A percentile compares a stretch with the other conserved stretches of the same genome.
Evolutionary conservation across 345 rosid genomes (phyloP).

Genomic region (Camelina sativa): DNA sequence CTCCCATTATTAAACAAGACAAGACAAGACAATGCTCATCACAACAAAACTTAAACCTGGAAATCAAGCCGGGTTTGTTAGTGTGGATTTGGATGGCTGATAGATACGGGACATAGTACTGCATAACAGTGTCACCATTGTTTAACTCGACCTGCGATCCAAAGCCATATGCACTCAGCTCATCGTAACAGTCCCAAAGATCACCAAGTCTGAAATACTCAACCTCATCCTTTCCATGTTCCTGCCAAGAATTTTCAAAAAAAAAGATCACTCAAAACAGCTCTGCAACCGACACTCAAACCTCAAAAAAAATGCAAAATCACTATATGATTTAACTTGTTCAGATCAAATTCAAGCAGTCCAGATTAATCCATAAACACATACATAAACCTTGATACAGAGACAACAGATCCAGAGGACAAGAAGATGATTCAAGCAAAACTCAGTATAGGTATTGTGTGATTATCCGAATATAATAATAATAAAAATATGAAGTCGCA

Average conservation of each 20-base stretch:
- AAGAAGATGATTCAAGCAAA: constrained; percentile 22
- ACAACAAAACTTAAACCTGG: constrained; percentile 66
- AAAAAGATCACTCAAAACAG: constrained; percentile 40
- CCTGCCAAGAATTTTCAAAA: constrained; percentile 51
- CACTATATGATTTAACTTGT: not conserved
- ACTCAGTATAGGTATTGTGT: not conserved
- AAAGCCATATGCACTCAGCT: constrained; percentile 78
- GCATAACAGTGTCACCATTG: constrained; percentile 51
- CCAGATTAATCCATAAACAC: not conserved
- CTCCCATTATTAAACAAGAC: constrained; percentile 4
- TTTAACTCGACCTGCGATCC: constrained; percentile 49
- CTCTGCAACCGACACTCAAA: constrained; percentile 37
- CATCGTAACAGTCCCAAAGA: constrained; percentile 73
- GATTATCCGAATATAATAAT: constrained; percentile 33
- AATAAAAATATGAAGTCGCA: constrained; percentile 20
- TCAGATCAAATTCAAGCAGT: constrained; percentile 9
- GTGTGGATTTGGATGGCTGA: constrained; percentile 74
- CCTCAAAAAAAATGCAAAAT: not conserved
- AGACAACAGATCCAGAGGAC: constrained; percentile 6
- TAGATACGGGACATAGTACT: constrained; percentile 73
- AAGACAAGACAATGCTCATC: not conserved
- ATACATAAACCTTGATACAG: not conserved
- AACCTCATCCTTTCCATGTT: constrained; percentile 52
- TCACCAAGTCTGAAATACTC: constrained; percentile 65
- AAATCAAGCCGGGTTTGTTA: constrained; percentile 45